Base-by-base conservation (phyloP, 2,329 filamentous ascomycete species). In the Scytalidium sp. region DNA sequence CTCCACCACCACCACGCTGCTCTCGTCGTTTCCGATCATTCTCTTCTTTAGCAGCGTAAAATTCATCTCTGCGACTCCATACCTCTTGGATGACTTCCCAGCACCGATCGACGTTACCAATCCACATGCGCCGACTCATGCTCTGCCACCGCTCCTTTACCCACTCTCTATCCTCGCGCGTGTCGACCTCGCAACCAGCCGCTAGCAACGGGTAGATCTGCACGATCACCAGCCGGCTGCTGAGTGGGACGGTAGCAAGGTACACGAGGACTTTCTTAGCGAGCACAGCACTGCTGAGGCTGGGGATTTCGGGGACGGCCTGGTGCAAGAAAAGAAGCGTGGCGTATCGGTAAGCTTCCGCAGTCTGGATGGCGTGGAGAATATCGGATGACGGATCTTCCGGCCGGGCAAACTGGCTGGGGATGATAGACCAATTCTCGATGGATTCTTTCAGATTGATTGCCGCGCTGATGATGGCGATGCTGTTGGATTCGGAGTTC, bases 161-260 rank as follows among this genome's bases (percentile, higher is more conserved):
- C 83, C 84, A 88, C 23, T 78, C 69, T 11, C 85, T 71, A 57
- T 87, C 81, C 55, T 86, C 82, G 13, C 71, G 68, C 3, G 73
- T 74, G 20, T 75, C 70, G 8, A 79, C 79, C 64, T 88, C 85
- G 55, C 83, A 85, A 2, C 84, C 84, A 3, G 85, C 85, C 1
- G 80, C 82, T 54, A 87, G 73, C 1, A 89, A 74, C 1, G 85
- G 85, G 56, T 83, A 88, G 50, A 88, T 85, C 36, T 88, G 85
- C 2, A 88, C 78, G 42, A 88, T 85, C 17, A 83, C 78, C 1
- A 83, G 77, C 8, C 84, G 76, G 29, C 81, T 85, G 10, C 72
- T 76, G 2, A 80, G 67, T 1, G 84, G 82, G 0, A 88, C 81
- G 0, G 80, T 84, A 3, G 83, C 83, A 2, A 89, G 68, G 45